Base-by-base conservation (phyloP, 139 green algal genomes). In the Limnomonas spitsbergensis region DNA sequence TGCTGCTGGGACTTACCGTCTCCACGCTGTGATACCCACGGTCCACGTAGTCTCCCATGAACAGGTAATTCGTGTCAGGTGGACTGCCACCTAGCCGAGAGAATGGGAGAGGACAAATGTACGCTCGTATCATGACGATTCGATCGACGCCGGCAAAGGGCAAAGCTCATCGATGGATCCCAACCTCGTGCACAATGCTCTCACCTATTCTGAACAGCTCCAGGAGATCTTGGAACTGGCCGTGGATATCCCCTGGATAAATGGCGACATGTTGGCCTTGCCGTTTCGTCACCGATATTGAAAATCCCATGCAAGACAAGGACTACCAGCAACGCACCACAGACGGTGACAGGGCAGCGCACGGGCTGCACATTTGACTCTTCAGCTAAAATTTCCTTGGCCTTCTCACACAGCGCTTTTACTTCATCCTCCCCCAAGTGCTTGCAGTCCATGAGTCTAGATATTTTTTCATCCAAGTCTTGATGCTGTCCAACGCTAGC, bases 21-120 rank as follows among this genome's bases (percentile, higher is more conserved):
- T 99, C 96, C 32, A 99, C 80, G 70, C 89, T 96, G 89, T 99
- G 99, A 90, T 98, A 99, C 4, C 96, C 96, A 1, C 96, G 86
- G 86, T 99, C 96, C 47, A 99, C 96, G 85, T 99, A 99, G 80
- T 99, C 96, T 1, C 96, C 95, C 95, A 99, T 98, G 87, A 99
- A 99, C 68, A 99, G 96, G 89, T 99, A 99, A 84, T 94, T 98
- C 6, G 95, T 99, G 69, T 69, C 76, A 9, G 96, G 96, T 2
- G 98, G 47, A 20, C 47, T 61, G 47, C 47, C 47, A 61, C 47
- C 47, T 61, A 20, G 14, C 47, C 47, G 20, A 61, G 47, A 29
- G 47, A 14, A 61, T 61, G 47, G 20, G 14, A 20, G 20, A 61
- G 14, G 47, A 61, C 20, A 20, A 61, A 61, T 61, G 20, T 61